Percentiles rank a stretch among this genome's conserved stretches.
These are phyloP conservation scores for Dysphania ambrosioides DNA, from an alignment of 148 eudicot species.

Conservation along the genomic window DNA sequence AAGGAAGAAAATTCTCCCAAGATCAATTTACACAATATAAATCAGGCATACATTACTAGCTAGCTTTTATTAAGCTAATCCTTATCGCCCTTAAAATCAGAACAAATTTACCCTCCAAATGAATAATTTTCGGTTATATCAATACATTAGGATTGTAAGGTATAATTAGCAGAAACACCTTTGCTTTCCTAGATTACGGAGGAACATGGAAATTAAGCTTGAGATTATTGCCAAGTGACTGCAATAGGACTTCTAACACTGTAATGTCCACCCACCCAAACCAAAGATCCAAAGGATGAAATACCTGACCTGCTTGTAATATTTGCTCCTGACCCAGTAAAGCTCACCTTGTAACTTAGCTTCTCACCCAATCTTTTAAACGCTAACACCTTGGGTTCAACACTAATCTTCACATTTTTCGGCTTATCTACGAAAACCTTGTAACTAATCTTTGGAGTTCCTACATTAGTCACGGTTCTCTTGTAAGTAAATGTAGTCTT, in stretches of 20 bases:
- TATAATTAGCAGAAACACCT: background rate
- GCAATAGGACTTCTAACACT: constrained; percentile 67
- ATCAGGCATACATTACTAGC: background rate
- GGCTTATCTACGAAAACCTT: constrained; percentile 39
- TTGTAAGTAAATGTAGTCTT: constrained; percentile 32
- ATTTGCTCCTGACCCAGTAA: constrained; percentile 31
- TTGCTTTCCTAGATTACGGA: background rate
- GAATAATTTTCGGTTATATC: background rate
- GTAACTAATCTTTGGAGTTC: constrained; percentile 34
- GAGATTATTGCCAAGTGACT: constrained; percentile 44
- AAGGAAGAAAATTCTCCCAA: background rate
- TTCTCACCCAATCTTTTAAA: constrained; percentile 46
- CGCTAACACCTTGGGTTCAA: constrained; percentile 42
- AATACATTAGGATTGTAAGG: constrained; percentile 4
- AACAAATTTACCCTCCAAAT: background rate
- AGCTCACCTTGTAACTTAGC: constrained; percentile 43
- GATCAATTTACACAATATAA: background rate
- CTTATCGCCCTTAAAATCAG: background rate
- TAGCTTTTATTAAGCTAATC: background rate
- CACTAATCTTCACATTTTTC: constrained; percentile 39
- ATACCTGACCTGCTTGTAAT: constrained; percentile 18
- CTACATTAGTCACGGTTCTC: constrained; percentile 66
- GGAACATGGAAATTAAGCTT: background rate
- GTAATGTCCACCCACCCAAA: constrained; percentile 42
- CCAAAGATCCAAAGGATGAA: constrained; percentile 47